A percentile compares a stretch with the other conserved stretches of the same genome.
Evolutionary conservation across 306 rosid species (phyloP).

Genomic region (Sicyos edulis): DNA sequence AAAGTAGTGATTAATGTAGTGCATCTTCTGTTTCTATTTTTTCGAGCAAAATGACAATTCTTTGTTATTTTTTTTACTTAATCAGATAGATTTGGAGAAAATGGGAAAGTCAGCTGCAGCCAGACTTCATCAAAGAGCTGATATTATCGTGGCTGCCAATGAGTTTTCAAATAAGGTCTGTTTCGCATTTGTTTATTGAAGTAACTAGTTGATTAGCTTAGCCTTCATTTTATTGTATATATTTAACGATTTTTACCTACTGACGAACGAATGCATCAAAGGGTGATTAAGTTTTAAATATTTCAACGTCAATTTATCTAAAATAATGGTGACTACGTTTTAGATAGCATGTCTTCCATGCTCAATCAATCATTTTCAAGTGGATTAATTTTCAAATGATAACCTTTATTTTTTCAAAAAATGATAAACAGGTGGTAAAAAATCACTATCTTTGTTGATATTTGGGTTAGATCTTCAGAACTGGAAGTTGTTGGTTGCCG

Average conservation of each 20-base stretch:
- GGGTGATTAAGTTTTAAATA: background rate
- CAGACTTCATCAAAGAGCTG: conserved; percentile 29
- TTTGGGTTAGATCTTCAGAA: too few relatives aligned
- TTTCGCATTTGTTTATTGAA: conserved; percentile 10
- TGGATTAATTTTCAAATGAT: background rate
- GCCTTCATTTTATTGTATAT: conserved; percentile 2
- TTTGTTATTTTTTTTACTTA: conserved; percentile 18
- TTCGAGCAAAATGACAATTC: conserved; percentile 6
- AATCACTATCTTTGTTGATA: background rate
- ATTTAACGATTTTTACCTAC: background rate
- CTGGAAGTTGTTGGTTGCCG: background rate
- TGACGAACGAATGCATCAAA: background rate
- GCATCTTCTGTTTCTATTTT: conserved; percentile 15
- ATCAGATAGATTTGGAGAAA: conserved; percentile 32
- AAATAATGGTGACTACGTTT: background rate
- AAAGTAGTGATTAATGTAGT: background rate
- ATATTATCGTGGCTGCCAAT: conserved; percentile 26
- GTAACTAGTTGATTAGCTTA: background rate
- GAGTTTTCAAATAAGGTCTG: conserved; percentile 34
- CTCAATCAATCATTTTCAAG: background rate
- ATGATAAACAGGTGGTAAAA: background rate
- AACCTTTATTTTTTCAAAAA: background rate
- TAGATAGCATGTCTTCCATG: background rate
- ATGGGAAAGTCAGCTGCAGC: conserved; percentile 29
- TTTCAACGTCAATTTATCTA: conserved; percentile 2